Conservation (phyloP, 495 filamentous ascomycete genomes). For the Podospora conica region DNA sequence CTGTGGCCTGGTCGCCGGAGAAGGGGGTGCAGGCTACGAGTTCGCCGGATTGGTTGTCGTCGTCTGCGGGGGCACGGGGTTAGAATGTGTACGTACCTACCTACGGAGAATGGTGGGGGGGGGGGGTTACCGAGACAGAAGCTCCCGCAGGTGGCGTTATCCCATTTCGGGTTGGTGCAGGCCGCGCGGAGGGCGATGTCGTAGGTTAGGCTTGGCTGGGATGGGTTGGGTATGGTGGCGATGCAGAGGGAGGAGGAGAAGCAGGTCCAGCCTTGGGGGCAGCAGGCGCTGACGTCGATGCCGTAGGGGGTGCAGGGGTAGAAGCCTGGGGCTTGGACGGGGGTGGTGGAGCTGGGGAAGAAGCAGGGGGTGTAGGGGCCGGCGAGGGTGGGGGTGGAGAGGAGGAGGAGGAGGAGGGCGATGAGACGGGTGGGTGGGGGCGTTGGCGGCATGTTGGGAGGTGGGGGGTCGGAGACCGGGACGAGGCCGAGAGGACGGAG, state of each 20-base stretch:
- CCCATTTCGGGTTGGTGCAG: constrained; percentile 30
- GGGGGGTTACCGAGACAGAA: constrained; percentile 27
- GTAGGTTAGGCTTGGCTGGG: constrained; percentile 18
- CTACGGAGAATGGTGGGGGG: not conserved
- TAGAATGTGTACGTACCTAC: too few relatives aligned
- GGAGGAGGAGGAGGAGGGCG: not conserved
- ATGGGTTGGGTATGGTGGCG: constrained; percentile 21
- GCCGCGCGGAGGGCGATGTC: constrained; percentile 23
- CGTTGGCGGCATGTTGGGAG: not conserved
- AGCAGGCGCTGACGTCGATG: constrained; percentile 22
- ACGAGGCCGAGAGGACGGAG: not conserved
- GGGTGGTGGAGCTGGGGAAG: constrained; percentile 22
- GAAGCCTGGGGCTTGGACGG: constrained; percentile 16
- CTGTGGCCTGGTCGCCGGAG: constrained; percentile 4
- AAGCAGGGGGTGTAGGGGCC: constrained; percentile 25
- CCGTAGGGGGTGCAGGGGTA: constrained; percentile 21
- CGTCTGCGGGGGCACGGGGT: constrained; percentile 8
- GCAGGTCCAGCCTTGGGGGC: constrained; percentile 31
- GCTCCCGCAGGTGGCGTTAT: constrained; percentile 26
- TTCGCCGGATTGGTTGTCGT: constrained; percentile 14
- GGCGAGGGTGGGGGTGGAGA: not conserved
- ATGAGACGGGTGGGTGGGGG: not conserved
- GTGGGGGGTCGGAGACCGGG: not conserved
- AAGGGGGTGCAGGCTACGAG: constrained; percentile 19
- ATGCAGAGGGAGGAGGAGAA: constrained; percentile 31